These are phyloP conservation scores for Fusarium nodosum DNA, from an alignment of 2,329 filamentous ascomycete species.

Conservation along the genomic window DNA sequence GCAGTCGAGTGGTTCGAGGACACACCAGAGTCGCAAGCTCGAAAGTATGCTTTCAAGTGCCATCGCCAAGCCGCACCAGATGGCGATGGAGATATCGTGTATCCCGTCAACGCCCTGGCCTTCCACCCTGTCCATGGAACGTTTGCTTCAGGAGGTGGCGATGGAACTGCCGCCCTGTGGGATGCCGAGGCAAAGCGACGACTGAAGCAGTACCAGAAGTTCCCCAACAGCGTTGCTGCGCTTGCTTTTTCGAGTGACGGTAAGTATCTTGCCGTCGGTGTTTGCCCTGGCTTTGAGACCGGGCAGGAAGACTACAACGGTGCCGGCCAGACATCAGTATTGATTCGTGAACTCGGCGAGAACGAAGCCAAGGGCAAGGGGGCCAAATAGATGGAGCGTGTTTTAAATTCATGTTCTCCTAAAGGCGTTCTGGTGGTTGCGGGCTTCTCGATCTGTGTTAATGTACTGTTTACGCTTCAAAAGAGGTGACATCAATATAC, in stretches of 20 bases:
- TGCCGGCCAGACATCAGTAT: constrained; percentile 80
- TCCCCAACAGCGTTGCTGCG: constrained; percentile 81
- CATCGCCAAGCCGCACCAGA: constrained; percentile 81
- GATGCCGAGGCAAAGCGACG: constrained; percentile 91
- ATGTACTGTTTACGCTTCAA: constrained; percentile 39
- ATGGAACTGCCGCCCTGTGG: constrained; percentile 93
- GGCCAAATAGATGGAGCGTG: constrained; percentile 66
- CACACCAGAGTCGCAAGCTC: constrained; percentile 84
- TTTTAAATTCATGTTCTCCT: constrained; percentile 40
- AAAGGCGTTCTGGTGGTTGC: constrained; percentile 52
- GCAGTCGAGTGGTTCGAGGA: constrained; percentile 99
- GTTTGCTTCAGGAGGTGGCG: constrained; percentile 90
- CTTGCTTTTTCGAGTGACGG: constrained; percentile 84
- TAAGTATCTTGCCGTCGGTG: constrained; percentile 80
- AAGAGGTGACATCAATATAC: constrained; percentile 52
- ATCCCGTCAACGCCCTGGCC: constrained; percentile 89
- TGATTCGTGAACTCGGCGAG: constrained; percentile 86
- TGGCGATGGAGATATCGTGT: constrained; percentile 81
- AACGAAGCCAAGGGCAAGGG: constrained; percentile 90
- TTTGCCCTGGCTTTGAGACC: constrained; percentile 90
- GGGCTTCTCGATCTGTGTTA: constrained; percentile 46
- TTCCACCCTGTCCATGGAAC: constrained; percentile 89
- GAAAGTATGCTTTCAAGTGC: constrained; percentile 99
- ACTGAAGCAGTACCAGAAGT: constrained; percentile 90
- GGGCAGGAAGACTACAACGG: constrained; percentile 83